A percentile compares a stretch with the other conserved stretches of the same genome.
Conservation (phyloP, 2,329 filamentous ascomycete species). For the Penicillium sp. region DNA sequence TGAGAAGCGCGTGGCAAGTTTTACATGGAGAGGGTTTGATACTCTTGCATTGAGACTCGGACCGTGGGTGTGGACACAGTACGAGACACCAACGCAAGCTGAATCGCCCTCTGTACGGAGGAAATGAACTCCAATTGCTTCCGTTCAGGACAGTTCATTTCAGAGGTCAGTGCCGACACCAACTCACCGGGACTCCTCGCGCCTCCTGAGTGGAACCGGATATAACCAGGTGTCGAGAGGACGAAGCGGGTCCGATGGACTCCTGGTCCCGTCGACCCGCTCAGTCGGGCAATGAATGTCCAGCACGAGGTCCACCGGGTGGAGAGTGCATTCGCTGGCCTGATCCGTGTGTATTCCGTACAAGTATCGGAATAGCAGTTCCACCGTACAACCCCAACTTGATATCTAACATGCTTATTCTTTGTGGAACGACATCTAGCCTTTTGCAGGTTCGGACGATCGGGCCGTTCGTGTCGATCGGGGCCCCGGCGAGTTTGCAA, state of each 20-base stretch:
- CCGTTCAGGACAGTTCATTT: too few relatives aligned
- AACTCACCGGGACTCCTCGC: not conserved
- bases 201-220: not conserved
- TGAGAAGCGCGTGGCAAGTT: not conserved
- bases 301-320: not conserved
- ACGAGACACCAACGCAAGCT: not conserved
- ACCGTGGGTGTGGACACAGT: too few relatives aligned
- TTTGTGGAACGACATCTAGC: not conserved
- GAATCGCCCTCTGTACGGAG: not conserved
- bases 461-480: not conserved
- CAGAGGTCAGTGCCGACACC: too few relatives aligned
- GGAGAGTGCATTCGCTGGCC: not conserved
- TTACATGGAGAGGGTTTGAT: not conserved
- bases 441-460: not conserved
- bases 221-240: constrained; percentile 2
- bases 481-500: not conserved
- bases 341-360: not conserved
- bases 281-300: not conserved
- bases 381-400: not conserved
- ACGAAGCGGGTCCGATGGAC: not conserved
- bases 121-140: too few relatives aligned
- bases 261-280: not conserved
- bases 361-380: not conserved
- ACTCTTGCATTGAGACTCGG: not conserved
- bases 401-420: not conserved